A percentile compares a stretch with the other conserved stretches of the same genome.
Conservation (phyloP, 495 filamentous ascomycete species). For the Bacidia gigantensis region DNA sequence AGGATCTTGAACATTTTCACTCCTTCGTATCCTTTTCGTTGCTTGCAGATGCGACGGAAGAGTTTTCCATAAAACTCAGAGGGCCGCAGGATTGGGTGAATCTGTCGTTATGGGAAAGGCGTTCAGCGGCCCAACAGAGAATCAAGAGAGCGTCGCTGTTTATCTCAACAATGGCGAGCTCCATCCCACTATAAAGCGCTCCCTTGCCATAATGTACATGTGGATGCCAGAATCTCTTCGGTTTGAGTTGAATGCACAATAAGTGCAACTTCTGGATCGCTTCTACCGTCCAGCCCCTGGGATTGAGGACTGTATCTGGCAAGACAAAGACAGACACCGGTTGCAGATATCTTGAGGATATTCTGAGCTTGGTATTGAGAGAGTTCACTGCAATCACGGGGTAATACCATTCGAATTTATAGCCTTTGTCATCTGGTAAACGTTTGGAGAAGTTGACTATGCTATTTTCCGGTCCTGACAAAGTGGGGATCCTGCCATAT, state of each 20-base stretch:
- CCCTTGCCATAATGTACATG: background rate
- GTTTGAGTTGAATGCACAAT: background rate
- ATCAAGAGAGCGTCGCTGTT: background rate
- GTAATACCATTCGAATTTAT: background rate
- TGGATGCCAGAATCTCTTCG: background rate
- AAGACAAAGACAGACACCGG: background rate
- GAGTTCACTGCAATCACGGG: background rate
- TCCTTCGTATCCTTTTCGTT: background rate
- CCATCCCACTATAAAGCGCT: background rate
- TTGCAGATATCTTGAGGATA: background rate
- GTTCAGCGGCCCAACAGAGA: background rate
- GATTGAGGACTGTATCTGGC: background rate
- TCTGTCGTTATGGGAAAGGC: background rate
- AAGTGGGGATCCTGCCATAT: background rate
- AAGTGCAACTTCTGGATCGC: conserved; percentile 2
- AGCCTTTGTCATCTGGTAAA: background rate
- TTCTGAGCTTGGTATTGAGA: background rate
- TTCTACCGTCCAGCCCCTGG: background rate
- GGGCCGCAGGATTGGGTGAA: background rate
- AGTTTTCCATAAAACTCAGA: background rate
- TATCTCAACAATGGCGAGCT: background rate
- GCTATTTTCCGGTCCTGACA: background rate
- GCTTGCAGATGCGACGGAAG: background rate
- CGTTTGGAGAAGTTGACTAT: background rate
- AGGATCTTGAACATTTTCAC: background rate